phyloP scores from a whole-genome alignment of 768 basidiomycete genomes.

The Fomitopsis pulvina region DNA sequence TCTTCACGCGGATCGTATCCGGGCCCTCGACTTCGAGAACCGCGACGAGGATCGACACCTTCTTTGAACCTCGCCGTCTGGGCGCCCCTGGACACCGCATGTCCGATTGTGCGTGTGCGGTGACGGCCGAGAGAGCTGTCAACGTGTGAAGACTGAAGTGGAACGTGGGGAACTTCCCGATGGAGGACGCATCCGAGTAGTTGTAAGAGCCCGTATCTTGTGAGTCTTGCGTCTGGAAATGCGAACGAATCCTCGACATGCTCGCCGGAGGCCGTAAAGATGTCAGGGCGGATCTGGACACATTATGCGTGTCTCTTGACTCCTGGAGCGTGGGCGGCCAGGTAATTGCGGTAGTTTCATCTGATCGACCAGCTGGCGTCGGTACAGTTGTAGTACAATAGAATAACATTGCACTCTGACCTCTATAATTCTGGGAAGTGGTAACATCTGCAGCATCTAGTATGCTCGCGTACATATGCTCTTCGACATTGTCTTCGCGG shows the following conservation, averaged over 20 bases:
- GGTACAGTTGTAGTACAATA: too few species aligned
- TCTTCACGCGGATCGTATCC: constrained; percentile 58
- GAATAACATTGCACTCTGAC: too few species aligned
- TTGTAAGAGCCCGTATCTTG: constrained; percentile 44
- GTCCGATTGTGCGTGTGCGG: constrained; percentile 6
- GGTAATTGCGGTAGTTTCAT: constrained; percentile 41
- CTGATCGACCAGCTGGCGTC: too few species aligned
- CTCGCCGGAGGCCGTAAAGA: constrained; percentile 16
- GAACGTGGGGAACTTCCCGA: constrained; percentile 67
- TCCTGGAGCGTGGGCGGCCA: constrained; percentile 47
- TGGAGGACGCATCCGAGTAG: constrained; percentile 65
- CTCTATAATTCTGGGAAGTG: too few species aligned
- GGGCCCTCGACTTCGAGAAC: constrained; percentile 75
- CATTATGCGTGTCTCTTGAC: constrained; percentile 3
- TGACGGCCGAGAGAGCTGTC: constrained; percentile 39
- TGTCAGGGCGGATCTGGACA: constrained; percentile 8
- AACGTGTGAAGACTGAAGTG: constrained; percentile 63
- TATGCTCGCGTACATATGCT: constrained; percentile 5
- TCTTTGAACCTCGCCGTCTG: constrained; percentile 34
- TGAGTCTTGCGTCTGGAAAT: constrained; percentile 28
- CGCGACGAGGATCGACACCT: constrained; percentile 55
- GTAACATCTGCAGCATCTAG: too few species aligned
- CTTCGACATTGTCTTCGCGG: constrained; percentile 28
- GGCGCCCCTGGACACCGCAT: constrained; percentile 11
- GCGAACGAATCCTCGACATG: constrained; percentile 9